Conservation (phyloP, 2,329 filamentous ascomycete species). For the Cladosporium sp. region DNA sequence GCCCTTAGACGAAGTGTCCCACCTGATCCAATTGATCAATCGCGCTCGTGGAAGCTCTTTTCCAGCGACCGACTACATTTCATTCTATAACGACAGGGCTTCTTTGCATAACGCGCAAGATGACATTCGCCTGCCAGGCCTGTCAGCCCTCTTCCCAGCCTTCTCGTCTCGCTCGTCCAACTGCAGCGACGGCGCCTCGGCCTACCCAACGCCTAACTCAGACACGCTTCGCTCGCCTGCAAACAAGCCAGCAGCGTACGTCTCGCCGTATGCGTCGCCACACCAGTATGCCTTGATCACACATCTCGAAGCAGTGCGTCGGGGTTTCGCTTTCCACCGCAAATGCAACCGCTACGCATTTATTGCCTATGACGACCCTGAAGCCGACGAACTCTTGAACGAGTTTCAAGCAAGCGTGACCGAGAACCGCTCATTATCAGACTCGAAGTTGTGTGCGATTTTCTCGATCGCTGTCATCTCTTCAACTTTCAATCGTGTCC, state of each 20-base stretch:
- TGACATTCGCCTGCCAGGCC: background rate
- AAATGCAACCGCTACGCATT: constrained; percentile 2
- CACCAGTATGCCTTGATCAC: constrained; percentile 1
- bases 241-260: background rate
- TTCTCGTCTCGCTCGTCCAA: background rate
- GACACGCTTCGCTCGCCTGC: background rate
- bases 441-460: background rate
- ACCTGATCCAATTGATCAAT: constrained; percentile 2
- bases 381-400: background rate
- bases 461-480: constrained; percentile 1
- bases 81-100: background rate
- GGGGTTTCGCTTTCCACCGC: constrained; percentile 6
- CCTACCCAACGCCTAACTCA: constrained; percentile 2
- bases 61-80: background rate
- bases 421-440: background rate
- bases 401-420: background rate
- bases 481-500: constrained; percentile 1
- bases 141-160: constrained; percentile 2
- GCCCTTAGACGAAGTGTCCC: background rate
- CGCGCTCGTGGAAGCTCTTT: background rate
- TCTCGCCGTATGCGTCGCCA: background rate
- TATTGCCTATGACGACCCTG: background rate
- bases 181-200: background rate
- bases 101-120: background rate
- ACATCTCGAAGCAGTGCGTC: constrained; percentile 1